These are phyloP conservation scores for Kodamaea ohmeri DNA, from an alignment of 1,139 yeast species.

Conservation along the genomic window DNA sequence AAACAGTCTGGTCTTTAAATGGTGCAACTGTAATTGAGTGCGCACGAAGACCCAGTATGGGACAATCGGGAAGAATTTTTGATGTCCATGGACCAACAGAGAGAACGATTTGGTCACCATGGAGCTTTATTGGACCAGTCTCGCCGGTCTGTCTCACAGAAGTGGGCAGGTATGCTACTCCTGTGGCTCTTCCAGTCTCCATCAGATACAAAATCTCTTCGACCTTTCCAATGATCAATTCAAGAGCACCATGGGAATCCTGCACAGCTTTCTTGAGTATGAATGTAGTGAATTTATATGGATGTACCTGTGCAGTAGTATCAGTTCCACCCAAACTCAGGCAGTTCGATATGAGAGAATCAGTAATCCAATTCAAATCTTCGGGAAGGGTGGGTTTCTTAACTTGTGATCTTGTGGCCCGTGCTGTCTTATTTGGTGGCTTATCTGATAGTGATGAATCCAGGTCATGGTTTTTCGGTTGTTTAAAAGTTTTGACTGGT, in stretches of 20 bases:
- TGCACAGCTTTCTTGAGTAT: constrained; percentile 78
- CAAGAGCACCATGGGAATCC: constrained; percentile 68
- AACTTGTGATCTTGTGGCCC: constrained; percentile 22
- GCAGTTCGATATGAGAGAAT: constrained; percentile 66
- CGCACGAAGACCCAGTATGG: constrained; percentile 87
- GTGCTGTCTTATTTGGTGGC: constrained; percentile 37
- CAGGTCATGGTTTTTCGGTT: constrained; percentile 19
- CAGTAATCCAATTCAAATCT: constrained; percentile 79
- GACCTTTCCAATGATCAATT: constrained; percentile 80
- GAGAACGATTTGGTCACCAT: constrained; percentile 75
- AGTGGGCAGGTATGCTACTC: constrained; percentile 62
- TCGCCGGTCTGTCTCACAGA: constrained; percentile 20
- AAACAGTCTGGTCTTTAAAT: constrained; percentile 61
- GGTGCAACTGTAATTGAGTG: constrained; percentile 94
- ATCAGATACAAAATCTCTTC: constrained; percentile 60
- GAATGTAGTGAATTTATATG: constrained; percentile 84
- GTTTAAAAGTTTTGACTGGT: constrained; percentile 13
- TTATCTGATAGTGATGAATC: constrained; percentile 20
- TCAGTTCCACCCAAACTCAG: constrained; percentile 80
- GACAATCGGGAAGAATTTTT: constrained; percentile 83
- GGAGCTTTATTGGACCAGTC: constrained; percentile 34
- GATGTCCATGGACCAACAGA: constrained; percentile 98
- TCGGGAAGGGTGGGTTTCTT: constrained; percentile 50
- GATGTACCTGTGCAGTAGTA: constrained; percentile 96
- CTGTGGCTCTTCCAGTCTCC: constrained; percentile 65